Conservation (phyloP, 73 alveolate species). For the Paramecium caudatum region DNA sequence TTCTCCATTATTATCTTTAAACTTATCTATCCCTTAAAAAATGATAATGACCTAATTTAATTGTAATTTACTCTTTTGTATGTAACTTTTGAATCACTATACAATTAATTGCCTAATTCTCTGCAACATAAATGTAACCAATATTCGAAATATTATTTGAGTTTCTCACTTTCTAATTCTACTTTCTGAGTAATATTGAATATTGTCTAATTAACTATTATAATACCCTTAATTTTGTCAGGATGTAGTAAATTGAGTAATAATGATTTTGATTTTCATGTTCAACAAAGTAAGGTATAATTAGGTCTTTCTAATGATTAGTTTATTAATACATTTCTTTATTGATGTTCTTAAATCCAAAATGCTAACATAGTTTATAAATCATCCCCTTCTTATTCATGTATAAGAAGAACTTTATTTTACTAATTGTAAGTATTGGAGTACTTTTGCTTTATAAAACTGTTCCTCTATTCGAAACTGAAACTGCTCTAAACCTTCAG, state of each 20-base stretch:
- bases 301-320: constrained; percentile 13
- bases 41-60: background rate
- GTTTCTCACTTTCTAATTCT: constrained; percentile 61
- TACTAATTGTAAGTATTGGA: background rate
- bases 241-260: constrained; percentile 32
- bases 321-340: constrained; percentile 5
- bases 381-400: constrained; percentile 36
- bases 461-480: constrained; percentile 26
- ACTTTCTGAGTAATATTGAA: constrained; percentile 46
- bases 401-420: constrained; percentile 13
- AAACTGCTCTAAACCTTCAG: constrained; percentile 51
- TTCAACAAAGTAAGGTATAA: constrained; percentile 54
- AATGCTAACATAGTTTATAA: constrained; percentile 2
- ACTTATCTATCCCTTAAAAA: constrained; percentile 33
- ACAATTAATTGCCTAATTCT: constrained; percentile 23
- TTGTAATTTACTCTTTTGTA: constrained; percentile 45
- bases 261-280: constrained; percentile 55
- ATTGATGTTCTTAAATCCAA: constrained; percentile 50
- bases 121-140: constrained; percentile 47
- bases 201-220: background rate
- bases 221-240: constrained; percentile 30
- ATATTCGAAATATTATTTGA: constrained; percentile 65
- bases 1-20: constrained; percentile 39
- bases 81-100: background rate
- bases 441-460: background rate